Evolutionary conservation across 1,139 yeast species (phyloP).

Genomic region (Nakaseomyces uthaithaninus): DNA sequence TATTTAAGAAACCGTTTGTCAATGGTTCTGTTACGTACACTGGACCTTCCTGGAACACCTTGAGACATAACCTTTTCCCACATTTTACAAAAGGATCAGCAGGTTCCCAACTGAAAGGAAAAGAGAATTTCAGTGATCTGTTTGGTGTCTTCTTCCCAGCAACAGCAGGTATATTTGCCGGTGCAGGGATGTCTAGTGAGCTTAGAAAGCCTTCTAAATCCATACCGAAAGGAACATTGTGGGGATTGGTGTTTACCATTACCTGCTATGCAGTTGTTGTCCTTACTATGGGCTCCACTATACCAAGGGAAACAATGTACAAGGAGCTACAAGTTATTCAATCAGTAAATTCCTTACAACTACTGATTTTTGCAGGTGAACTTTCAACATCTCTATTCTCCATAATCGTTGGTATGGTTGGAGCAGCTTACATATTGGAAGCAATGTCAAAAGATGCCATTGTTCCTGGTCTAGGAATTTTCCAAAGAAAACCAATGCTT

Average conservation of each 20-base stretch:
- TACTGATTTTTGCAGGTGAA: conserved; percentile 76
- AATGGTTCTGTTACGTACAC: conserved; percentile 48
- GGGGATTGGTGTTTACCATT: conserved; percentile 73
- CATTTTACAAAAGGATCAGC: conserved; percentile 85
- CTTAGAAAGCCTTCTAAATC: conserved; percentile 74
- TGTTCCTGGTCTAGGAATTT: conserved; percentile 62
- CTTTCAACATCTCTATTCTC: conserved; percentile 84
- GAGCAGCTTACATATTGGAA: conserved; percentile 82
- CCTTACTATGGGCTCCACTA: conserved; percentile 65
- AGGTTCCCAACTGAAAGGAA: conserved; percentile 60
- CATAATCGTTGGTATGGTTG: conserved; percentile 88
- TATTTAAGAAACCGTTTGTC: conserved; percentile 53
- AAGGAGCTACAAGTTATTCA: conserved; percentile 78
- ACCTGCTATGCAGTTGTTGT: conserved; percentile 67
- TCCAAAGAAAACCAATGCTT: conserved; percentile 53
- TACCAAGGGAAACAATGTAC: conserved; percentile 69
- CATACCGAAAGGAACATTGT: conserved; percentile 82
- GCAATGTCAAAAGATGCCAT: conserved; percentile 86
- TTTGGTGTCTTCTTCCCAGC: conserved; percentile 97
- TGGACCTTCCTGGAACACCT: conserved; percentile 64
- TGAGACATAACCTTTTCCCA: conserved; percentile 61
- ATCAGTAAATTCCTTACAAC: conserved; percentile 63
- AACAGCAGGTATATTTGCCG: conserved; percentile 96
- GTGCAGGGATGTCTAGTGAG: conserved; percentile 99
- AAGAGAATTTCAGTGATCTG: conserved; percentile 71